These are phyloP conservation scores for Clonostachys rosea DNA, from an alignment of 2,329 filamentous ascomycete species.

Conservation along the genomic window DNA sequence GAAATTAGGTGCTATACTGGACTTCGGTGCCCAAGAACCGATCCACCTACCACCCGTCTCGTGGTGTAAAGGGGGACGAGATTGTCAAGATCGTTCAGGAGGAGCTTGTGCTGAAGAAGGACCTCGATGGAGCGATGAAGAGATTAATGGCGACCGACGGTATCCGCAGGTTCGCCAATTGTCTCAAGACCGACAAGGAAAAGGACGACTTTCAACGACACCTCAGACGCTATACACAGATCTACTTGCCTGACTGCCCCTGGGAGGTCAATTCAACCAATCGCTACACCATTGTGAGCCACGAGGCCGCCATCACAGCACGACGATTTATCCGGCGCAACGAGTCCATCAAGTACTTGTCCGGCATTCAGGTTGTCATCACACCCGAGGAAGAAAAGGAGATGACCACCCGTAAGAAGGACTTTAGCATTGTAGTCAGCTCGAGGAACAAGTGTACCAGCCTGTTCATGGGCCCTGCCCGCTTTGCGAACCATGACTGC, in stretches of 20 bases:
- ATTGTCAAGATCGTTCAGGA: conserved; percentile 57
- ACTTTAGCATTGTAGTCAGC: conserved; percentile 96
- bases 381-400: conserved; percentile 86
- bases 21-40: conserved; percentile 93
- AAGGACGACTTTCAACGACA: conserved; percentile 84
- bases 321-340: conserved; percentile 74
- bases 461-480: conserved; percentile 88
- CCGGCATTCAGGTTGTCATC: conserved; percentile 87
- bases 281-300: conserved; percentile 85
- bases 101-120: conserved; percentile 70
- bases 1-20: conserved; percentile 83
- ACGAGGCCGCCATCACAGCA: conserved; percentile 85
- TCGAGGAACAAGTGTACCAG: conserved; percentile 87
- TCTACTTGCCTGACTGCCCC: conserved; percentile 89
- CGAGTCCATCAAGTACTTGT: conserved; percentile 85
- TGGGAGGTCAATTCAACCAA: conserved; percentile 92
- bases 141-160: conserved; percentile 70
- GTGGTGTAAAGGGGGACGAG: conserved; percentile 66
- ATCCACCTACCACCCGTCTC: conserved; percentile 76
- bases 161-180: conserved; percentile 64
- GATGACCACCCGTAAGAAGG: conserved; percentile 76
- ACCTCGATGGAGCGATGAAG: conserved; percentile 65
- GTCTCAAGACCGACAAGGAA: conserved; percentile 70
- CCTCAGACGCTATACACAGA: conserved; percentile 83
- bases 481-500: conserved; percentile 97